phyloP scores from a whole-genome alignment of 2,329 filamentous ascomycete genomes.

The Raffaelea ambrosiae region DNA sequence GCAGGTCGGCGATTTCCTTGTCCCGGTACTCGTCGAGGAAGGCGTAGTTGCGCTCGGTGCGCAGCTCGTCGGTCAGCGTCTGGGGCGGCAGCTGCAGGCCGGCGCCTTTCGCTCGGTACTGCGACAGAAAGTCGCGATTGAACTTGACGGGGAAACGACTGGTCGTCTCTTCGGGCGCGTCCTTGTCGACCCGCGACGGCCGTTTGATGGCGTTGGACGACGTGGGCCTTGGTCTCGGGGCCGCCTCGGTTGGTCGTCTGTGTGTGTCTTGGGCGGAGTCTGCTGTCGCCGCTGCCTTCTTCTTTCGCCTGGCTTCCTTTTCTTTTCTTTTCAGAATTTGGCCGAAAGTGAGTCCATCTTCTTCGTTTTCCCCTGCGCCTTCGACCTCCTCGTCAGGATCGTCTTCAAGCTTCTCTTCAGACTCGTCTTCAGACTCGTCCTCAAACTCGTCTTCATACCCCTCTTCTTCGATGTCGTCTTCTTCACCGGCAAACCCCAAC shows the following conservation, averaged over 20 bases:
- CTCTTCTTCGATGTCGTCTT: too few relatives aligned
- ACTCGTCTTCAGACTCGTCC: too few relatives aligned
- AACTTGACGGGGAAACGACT: slow-evolving; percentile 79
- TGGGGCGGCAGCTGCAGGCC: slow-evolving; percentile 78
- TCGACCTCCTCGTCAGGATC: too few relatives aligned
- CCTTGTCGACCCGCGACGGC: slow-evolving; percentile 55
- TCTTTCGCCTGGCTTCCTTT: not conserved
- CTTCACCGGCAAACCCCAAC: too few relatives aligned
- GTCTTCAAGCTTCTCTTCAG: too few relatives aligned
- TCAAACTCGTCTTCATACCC: too few relatives aligned
- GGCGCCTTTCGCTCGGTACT: slow-evolving; percentile 36
- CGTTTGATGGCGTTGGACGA: slow-evolving; percentile 6
- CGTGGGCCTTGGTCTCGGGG: not conserved
- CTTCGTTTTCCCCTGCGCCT: too few relatives aligned
- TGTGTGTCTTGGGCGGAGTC: not conserved
- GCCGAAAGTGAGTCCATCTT: not conserved
- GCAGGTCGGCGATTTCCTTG: slow-evolving; percentile 71
- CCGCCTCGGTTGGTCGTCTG: not conserved
- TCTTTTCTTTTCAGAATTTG: not conserved
- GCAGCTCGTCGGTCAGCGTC: slow-evolving; percentile 39
- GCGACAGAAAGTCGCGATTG: slow-evolving; percentile 45
- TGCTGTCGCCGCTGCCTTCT: not conserved
- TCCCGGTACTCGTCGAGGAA: slow-evolving; percentile 84
- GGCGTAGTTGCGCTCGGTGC: slow-evolving; percentile 64
- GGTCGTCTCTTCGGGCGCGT: slow-evolving; percentile 76